Conservation (phyloP, 1,284 basidiomycete genomes). For the Fomitopsis schrenkii region DNA sequence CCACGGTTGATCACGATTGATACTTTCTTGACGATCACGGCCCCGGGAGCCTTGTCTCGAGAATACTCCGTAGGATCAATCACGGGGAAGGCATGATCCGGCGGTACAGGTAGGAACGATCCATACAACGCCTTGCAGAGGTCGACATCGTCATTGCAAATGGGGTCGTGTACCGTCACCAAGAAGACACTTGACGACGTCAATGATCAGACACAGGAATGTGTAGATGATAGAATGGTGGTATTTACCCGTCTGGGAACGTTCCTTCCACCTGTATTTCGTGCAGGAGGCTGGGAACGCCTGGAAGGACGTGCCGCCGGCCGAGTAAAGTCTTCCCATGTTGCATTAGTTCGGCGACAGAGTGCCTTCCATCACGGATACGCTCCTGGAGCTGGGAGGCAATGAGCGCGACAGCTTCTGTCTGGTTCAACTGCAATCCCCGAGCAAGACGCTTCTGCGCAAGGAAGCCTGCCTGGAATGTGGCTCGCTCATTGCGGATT, state of each 20-base stretch:
- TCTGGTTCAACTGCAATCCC: slow-evolving; percentile 81
- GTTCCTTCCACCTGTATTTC: slow-evolving; percentile 94
- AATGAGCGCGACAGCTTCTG: slow-evolving; percentile 90
- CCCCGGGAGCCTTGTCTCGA: slow-evolving; percentile 64
- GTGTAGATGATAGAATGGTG: neutral
- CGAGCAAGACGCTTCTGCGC: slow-evolving; percentile 94
- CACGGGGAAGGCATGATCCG: slow-evolving; percentile 59
- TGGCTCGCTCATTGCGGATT: neutral
- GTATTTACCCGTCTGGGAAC: slow-evolving; percentile 73
- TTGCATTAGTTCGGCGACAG: slow-evolving; percentile 90
- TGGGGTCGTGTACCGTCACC: slow-evolving; percentile 92
- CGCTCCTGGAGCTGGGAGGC: slow-evolving; percentile 90
- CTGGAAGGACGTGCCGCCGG: slow-evolving; percentile 84
- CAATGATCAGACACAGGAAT: slow-evolving; percentile 3
- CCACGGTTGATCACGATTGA: slow-evolving; percentile 76
- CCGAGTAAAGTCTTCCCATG: slow-evolving; percentile 89
- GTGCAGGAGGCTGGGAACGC: slow-evolving; percentile 63
- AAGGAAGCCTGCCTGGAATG: slow-evolving; percentile 67
- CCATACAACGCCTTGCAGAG: slow-evolving; percentile 85
- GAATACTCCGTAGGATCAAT: slow-evolving; percentile 45
- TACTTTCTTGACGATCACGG: slow-evolving; percentile 65
- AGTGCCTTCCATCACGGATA: slow-evolving; percentile 91
- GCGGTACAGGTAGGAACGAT: slow-evolving; percentile 85
- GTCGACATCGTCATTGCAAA: slow-evolving; percentile 81
- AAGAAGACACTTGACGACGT: slow-evolving; percentile 66